Conservation (phyloP, 2,329 filamentous ascomycete genomes). For the Chrysoporthe cubensis region DNA sequence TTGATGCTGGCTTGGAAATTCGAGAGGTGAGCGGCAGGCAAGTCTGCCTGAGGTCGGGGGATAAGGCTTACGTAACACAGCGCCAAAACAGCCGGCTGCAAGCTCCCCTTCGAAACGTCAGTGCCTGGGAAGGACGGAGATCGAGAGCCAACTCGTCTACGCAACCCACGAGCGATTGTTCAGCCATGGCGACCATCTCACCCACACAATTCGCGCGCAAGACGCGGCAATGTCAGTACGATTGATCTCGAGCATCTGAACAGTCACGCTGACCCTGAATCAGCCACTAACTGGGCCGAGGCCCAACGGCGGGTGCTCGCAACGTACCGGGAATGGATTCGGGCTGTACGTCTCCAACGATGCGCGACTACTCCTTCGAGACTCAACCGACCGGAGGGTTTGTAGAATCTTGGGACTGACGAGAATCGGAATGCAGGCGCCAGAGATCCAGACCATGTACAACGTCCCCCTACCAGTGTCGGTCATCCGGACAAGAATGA, state of each 20-base stretch:
- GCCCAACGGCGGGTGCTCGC: conserved; percentile 84
- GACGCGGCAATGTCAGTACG: conserved; percentile 73
- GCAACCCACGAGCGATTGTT: conserved; percentile 41
- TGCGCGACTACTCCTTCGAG: neutral
- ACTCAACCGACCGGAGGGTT: neutral
- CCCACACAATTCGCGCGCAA: conserved; percentile 88
- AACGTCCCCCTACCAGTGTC: conserved; percentile 87
- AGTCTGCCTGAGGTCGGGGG: neutral
- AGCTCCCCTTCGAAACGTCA: conserved; percentile 26
- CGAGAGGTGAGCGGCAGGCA: conserved; percentile 11
- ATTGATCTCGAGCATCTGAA: neutral
- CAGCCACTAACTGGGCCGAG: conserved; percentile 88
- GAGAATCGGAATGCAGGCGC: conserved; percentile 63
- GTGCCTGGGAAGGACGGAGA: conserved; percentile 29
- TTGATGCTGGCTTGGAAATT: conserved; percentile 11
- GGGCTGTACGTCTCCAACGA: conserved; percentile 73
- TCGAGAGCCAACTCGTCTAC: conserved; percentile 38
- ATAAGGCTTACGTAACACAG: conserved; percentile 11
- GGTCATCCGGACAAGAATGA: conserved; percentile 86
- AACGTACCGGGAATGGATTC: conserved; percentile 94
- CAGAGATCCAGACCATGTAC: conserved; percentile 98
- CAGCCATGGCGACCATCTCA: conserved; percentile 78
- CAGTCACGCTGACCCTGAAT: conserved; percentile 41
- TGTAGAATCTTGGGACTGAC: conserved; percentile 9
- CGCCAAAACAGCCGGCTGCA: conserved; percentile 15